Base-by-base conservation (phyloP, 2,329 filamentous ascomycete species). In the Trichothecium sympodiale region DNA sequence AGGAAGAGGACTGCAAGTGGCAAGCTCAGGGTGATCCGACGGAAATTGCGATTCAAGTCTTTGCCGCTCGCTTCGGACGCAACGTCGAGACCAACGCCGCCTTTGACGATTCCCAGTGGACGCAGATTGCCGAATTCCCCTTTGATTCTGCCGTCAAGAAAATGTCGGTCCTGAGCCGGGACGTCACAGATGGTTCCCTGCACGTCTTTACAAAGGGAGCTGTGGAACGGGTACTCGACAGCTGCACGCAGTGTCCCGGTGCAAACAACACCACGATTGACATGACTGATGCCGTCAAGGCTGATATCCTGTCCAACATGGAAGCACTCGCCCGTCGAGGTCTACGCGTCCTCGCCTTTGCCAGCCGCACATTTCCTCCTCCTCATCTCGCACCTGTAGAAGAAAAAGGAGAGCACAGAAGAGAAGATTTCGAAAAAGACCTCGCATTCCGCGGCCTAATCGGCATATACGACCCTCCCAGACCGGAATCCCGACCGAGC, bases 141-240 rank as follows among this genome's bases (percentile, higher is more conserved):
- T 86, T 85, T 43, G 80, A 85, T 49, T 83, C 79, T 0, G 74
- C 74, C 38, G 71, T 84, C 43, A 86, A 85, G 62, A 81, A 78
- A 47, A 85, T 85, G 80, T 81, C 78, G 0, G 78, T 83, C 27
- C 75, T 83, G 36, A 81, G 80, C 52, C 49, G 65, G 30, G 54
- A 67, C 16, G 46, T 45, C 12, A 50, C 57, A 7, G 52, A 50
- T 2, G 52, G 57, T 17, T 55, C 61, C 36, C 62, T 63, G 43
- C 64, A 56, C 53, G 59, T 74, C 32, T 77, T 77, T 46, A 76
- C 74, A 38, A 80, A 80, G 49, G 77, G 77, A 34, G 81, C 81
- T 2, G 80, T 83, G 4, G 78, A 83, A 46, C 64, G 77, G 18
- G 67, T 83, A 9, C 57, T 83, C 5, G 65, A 72, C 10, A 68